phyloP scores from a whole-genome alignment of 768 basidiomycete species.

The Hirschioporus abietinus region DNA sequence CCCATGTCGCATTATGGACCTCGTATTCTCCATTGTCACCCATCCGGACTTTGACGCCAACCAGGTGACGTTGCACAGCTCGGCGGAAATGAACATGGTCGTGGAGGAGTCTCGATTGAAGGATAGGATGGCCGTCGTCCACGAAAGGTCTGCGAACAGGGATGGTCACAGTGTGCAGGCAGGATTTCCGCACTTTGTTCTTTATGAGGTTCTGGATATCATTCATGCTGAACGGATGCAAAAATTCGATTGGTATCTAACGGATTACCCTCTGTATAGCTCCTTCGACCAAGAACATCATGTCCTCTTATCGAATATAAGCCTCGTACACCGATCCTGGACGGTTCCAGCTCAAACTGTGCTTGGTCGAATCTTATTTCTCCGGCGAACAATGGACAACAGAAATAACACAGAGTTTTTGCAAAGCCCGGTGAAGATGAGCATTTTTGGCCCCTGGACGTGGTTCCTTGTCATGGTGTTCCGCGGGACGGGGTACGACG shows the following conservation, averaged over 20 bases:
- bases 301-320: neutral
- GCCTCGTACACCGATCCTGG: neutral
- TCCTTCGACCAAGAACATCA: neutral
- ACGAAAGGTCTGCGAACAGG: neutral
- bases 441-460: neutral
- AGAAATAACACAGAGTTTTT: neutral
- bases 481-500: neutral
- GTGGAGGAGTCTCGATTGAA: neutral
- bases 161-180: neutral
- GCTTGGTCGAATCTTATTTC: neutral
- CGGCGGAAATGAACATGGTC: neutral
- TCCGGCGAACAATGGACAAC: neutral
- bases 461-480: neutral
- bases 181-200: neutral
- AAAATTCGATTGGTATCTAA: neutral
- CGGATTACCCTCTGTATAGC: neutral
- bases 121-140: neutral
- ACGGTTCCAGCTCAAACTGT: neutral
- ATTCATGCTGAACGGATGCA: neutral
- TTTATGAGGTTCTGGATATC: neutral
- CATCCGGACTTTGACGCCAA: neutral
- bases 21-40: neutral
- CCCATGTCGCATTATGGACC: neutral
- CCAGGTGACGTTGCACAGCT: neutral
- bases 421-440: no score